These are phyloP conservation scores for Opeltia flavorubescens DNA, from an alignment of 495 filamentous ascomycete genomes.

Conservation along the genomic window DNA sequence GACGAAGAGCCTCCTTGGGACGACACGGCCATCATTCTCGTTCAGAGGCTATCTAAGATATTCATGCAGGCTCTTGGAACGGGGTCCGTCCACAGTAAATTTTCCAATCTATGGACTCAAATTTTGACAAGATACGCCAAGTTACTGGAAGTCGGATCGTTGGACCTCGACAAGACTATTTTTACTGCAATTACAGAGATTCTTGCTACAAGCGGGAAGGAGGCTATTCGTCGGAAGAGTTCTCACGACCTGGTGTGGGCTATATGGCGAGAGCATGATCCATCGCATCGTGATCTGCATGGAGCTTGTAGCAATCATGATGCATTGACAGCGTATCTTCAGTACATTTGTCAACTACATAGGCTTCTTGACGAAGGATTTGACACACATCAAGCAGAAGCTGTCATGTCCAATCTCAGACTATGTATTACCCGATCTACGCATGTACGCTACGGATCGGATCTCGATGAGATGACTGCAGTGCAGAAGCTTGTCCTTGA, in stretches of 20 bases:
- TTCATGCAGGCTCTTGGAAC: conserved; percentile 54
- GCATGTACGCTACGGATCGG: conserved; percentile 61
- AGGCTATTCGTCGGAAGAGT: conserved; percentile 36
- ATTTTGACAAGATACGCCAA: conserved; percentile 50
- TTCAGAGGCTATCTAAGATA: conserved; percentile 53
- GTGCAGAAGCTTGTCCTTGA: conserved; percentile 65
- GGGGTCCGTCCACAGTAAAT: conserved; percentile 39
- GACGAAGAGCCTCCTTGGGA: conserved; percentile 46
- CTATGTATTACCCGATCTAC: conserved; percentile 56
- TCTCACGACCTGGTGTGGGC: conserved; percentile 53
- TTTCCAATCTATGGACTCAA: conserved; percentile 52
- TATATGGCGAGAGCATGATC: conserved; percentile 54
- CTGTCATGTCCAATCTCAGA: conserved; percentile 36
- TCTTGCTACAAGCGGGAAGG: conserved; percentile 37
- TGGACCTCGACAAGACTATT: conserved; percentile 58
- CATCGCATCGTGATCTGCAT: conserved; percentile 31
- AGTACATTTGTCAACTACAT: conserved; percentile 64
- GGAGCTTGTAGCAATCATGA: conserved; percentile 49
- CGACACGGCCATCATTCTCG: conserved; percentile 60
- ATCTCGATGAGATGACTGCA: conserved; percentile 70
- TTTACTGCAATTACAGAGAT: conserved; percentile 56
- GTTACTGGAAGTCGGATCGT: conserved; percentile 41
- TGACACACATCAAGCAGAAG: conserved; percentile 40
- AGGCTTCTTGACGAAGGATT: conserved; percentile 56
- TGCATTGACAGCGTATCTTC: conserved; percentile 64